Conservation (phyloP, 2,329 filamentous ascomycete species). For the Mariannaea elegans region DNA sequence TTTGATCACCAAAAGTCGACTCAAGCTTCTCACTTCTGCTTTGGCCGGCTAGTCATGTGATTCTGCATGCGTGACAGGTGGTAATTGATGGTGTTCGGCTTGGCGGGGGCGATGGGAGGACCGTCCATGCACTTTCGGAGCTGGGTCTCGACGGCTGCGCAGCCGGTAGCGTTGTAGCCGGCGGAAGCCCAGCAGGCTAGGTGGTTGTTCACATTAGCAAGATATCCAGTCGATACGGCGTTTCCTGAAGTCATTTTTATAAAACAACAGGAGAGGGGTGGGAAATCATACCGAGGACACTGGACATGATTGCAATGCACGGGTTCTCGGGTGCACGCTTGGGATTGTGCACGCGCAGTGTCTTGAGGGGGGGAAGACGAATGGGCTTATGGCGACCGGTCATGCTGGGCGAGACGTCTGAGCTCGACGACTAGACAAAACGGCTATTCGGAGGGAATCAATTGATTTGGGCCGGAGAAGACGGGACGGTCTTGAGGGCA, state of each 20-base stretch:
- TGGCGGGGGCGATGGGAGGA: constrained; percentile 59
- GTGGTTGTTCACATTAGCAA: too few species aligned
- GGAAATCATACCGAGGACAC: constrained; percentile 60
- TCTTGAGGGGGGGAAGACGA: constrained; percentile 65
- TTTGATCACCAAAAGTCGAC: too few species aligned
- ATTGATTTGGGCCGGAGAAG: constrained; percentile 15
- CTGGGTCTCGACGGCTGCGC: constrained; percentile 66
- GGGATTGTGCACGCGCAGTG: constrained; percentile 63
- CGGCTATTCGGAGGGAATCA: background rate
- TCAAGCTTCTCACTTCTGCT: constrained; percentile 40
- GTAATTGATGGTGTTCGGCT: constrained; percentile 88
- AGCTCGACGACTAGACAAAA: background rate
- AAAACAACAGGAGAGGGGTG: background rate
- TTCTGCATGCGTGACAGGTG: constrained; percentile 82
- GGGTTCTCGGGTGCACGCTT: constrained; percentile 60
- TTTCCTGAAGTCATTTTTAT: background rate
- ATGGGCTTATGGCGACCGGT: constrained; percentile 59
- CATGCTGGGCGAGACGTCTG: constrained; percentile 46
- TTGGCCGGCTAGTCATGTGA: constrained; percentile 65
- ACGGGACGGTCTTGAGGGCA: background rate
- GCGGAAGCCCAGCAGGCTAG: constrained; percentile 86
- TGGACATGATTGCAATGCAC: constrained; percentile 65
- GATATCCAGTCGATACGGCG: background rate
- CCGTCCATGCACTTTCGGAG: constrained; percentile 82
- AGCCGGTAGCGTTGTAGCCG: constrained; percentile 71